Evolutionary conservation across 2,329 filamentous ascomycete species (phyloP), one percentile per base, ranked within the genome.

Genomic region (Aspergillus awamori): DNA sequence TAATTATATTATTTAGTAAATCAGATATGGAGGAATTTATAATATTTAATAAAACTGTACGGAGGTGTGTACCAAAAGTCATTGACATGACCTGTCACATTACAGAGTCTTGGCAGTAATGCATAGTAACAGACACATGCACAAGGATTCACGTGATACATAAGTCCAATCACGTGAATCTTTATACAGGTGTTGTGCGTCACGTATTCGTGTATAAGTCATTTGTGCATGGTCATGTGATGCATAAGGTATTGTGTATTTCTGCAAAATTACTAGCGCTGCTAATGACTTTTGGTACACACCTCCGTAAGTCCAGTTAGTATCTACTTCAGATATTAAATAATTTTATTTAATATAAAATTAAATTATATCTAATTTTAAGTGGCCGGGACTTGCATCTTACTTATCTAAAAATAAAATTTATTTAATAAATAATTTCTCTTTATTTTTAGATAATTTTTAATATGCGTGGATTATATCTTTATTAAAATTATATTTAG

Each of bases 1-100:
- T 64, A 62, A 36, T 62, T 39, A 58, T 58, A 60, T 28, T 30
- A 24, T 45, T 6, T 24, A 22, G 17, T 36, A 3, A 36, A 53
- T 5, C n/a, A 17, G 38, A 15, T 41, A 17, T 7, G 5, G 15
- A 41, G 38, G 8, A 8, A 7, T 3, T 41, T 41, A n/a, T 41
- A 41, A 20, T 41, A 41, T 41, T 41, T 41, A 41, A 41, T 17
- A 41, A 41, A 41, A 17, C 6, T 41, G 17, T 20, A 20, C 17
- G 17, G 17, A 20, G 17, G 17, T 20, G 17, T 20, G 17, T 20
- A 20, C 17, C 17, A 20, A 20, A 20, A 20, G 17, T 20, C 17
- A 20, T 20, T 20, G 17, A 20, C 17, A 20, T 20, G 17, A 20
- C 17, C 17, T 20, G 17, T 20, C 17, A 20, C 17, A 20, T 20